Evolutionary conservation across 192 early-diverging fungal genomes (phyloP).

Genomic region (Spizellomyces sp.): DNA sequence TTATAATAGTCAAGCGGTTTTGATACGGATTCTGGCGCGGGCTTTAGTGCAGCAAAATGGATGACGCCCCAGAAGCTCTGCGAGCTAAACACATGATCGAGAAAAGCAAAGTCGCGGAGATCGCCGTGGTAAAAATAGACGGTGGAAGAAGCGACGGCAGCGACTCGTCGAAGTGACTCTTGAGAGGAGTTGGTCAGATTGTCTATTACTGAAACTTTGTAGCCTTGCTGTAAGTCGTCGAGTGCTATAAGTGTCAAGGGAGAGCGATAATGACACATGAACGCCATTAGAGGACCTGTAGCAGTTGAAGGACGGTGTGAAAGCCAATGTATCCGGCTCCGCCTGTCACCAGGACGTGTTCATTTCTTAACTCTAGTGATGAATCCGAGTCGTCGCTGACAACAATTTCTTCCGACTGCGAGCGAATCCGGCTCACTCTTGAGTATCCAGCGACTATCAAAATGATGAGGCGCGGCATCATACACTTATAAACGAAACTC

Average conservation of each 20-base stretch:
- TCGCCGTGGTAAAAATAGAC: slow-evolving; percentile 74
- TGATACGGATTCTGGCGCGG: slow-evolving; percentile 76
- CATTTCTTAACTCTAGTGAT: too few relatives aligned
- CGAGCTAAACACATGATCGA: slow-evolving; percentile 67
- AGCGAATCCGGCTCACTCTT: too few relatives aligned
- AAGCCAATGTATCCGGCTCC: slow-evolving; percentile 84
- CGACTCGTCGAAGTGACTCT: slow-evolving; percentile 71
- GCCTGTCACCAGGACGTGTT: slow-evolving; percentile 46
- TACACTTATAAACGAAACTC: too few relatives aligned
- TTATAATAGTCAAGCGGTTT: slow-evolving; percentile 81
- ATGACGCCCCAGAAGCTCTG: slow-evolving; percentile 49
- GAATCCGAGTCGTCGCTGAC: too few relatives aligned
- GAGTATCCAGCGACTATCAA: too few relatives aligned
- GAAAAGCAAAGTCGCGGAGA: slow-evolving; percentile 58
- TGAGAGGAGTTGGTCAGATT: slow-evolving; percentile 66
- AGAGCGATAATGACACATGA: too few relatives aligned
- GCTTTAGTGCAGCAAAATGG: slow-evolving; percentile 58
- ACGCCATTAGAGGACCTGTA: slow-evolving; percentile 30
- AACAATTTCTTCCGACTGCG: too few relatives aligned
- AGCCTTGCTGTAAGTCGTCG: slow-evolving; percentile 36
- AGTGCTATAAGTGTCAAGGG: not conserved
- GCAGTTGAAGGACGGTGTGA: slow-evolving; percentile 79
- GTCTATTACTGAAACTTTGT: slow-evolving; percentile 83
- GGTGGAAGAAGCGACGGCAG: slow-evolving; percentile 56
- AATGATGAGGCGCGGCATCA: too few relatives aligned